phyloP scores from a whole-genome alignment of 23 red algal species.

The Pyropia yezoensis region DNA sequence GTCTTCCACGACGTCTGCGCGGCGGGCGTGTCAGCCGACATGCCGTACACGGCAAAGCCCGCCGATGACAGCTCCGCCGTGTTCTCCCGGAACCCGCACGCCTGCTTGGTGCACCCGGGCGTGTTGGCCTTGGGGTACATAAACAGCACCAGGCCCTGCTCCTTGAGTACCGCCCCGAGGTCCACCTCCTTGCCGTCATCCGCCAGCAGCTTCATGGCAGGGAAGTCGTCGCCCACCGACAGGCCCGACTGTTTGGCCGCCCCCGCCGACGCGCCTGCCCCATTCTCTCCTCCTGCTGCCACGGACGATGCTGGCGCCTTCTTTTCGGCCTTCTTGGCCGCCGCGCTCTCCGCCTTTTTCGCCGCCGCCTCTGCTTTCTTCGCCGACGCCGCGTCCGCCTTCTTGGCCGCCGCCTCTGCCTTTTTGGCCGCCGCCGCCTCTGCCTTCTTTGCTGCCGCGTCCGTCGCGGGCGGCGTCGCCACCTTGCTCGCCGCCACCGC shows the following conservation, averaged over 20 bases:
- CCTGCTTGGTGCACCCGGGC: slow-evolving; percentile 74
- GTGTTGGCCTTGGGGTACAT: slow-evolving; percentile 72
- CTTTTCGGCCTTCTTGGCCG: neutral
- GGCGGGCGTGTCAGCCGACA: slow-evolving; percentile 41
- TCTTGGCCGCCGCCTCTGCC: neutral
- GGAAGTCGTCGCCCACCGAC: slow-evolving; percentile 16
- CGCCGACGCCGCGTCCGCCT: neutral
- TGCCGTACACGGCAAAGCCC: slow-evolving; percentile 34
- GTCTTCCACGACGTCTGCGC: slow-evolving; percentile 34
- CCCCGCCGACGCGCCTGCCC: neutral
- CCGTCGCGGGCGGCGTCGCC: slow-evolving; percentile 6
- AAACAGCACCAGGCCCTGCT: slow-evolving; percentile 54
- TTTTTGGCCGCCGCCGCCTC: slow-evolving; percentile 1
- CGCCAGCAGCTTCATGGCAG: slow-evolving; percentile 21
- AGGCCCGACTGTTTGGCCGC: neutral
- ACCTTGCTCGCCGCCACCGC: slow-evolving; percentile 6
- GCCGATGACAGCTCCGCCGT: neutral
- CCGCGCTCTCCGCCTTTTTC: too few species aligned
- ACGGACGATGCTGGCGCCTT: slow-evolving; percentile 15
- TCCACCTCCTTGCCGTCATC: slow-evolving; percentile 16
- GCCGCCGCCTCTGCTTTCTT: neutral
- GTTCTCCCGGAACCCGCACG: slow-evolving; percentile 25
- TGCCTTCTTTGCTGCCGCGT: slow-evolving; percentile 5
- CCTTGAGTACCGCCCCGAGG: slow-evolving; percentile 9
- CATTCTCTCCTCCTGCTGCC: neutral